A percentile compares a stretch with the other conserved stretches of the same genome.
Evolutionary conservation across 495 filamentous ascomycete species (phyloP).

Genomic region (Cetradonia linearis): DNA sequence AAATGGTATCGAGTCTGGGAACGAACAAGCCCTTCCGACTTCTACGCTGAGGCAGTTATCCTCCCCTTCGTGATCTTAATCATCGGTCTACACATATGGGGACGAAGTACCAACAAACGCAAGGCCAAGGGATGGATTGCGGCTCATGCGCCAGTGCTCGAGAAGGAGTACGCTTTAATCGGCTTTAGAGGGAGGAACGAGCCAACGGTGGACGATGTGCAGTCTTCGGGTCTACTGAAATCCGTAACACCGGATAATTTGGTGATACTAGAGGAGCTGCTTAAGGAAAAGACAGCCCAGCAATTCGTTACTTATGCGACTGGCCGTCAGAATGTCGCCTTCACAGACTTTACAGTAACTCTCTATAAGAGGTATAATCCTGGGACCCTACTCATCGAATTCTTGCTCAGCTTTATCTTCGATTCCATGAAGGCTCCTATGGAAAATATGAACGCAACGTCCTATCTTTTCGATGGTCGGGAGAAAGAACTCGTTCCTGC

Average conservation of each 20-base stretch:
- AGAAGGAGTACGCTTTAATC: constrained; percentile 79
- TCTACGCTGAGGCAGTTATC: constrained; percentile 78
- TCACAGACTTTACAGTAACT: constrained; percentile 71
- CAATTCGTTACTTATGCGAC: constrained; percentile 88
- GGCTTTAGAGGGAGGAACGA: constrained; percentile 52
- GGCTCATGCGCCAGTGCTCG: constrained; percentile 58
- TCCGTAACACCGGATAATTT: constrained; percentile 25
- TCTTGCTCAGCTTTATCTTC: constrained; percentile 61
- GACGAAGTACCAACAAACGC: constrained; percentile 64
- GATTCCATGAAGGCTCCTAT: constrained; percentile 56
- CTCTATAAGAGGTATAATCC: constrained; percentile 89
- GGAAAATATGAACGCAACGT: constrained; percentile 62
- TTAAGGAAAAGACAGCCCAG: constrained; percentile 74
- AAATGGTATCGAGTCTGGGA: constrained; percentile 97
- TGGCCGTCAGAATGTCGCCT: constrained; percentile 86
- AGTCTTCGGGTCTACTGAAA: constrained; percentile 34
- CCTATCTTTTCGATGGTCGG: constrained; percentile 85
- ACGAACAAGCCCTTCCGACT: constrained; percentile 68
- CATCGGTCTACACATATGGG: constrained; percentile 71
- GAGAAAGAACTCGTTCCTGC: constrained; percentile 66
- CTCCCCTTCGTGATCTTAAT: constrained; percentile 62
- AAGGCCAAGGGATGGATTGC: constrained; percentile 73
- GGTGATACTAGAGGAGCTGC: constrained; percentile 44
- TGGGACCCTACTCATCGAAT: constrained; percentile 57
- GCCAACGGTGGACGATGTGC: constrained; percentile 35